Base-by-base conservation (phyloP, 257 asterid genomes). In the Henckelia pumila region DNA sequence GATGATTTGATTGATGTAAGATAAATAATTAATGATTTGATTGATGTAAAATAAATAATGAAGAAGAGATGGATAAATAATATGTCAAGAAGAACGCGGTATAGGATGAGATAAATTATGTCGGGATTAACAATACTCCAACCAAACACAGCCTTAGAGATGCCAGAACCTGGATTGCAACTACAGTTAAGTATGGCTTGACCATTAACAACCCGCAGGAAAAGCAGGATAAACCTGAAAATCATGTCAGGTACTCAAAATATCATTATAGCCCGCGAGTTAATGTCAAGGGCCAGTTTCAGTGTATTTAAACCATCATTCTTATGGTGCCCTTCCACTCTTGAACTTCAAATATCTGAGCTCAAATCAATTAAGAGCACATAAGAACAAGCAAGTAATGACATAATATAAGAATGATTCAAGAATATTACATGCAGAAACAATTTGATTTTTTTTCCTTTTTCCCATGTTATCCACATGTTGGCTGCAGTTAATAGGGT, bases 251-350 rank as follows among this genome's bases (percentile, higher is more conserved):
- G 26, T 32, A 22, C 5, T 8, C 30, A 11, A 61, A 23, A 44
- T 58, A 57, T 64, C 50, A 72, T 29, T 33, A 21, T 22, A 56
- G 50, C 19, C n/a, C n/a, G 14, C 26, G 26, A 57, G 60, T 47
- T 56, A 40, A 14, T 8, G 14, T 33, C 3, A 32, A 32, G 8
- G 37, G 37, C 55, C 47, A 26, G 25, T 23, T 35, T 35, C n/a
- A n/a, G 67, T 59, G 52, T 29, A 44, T 32, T 25, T 25, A 32
- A 33, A 33, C 29, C 33, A 19, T 17, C 8, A 20, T 35, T 35
- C 52, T 63, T 25, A 56, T 71, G 60, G 22, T 16, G 44, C 30
- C 40, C 62, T 6, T 50, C 47, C n/a, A 17, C 63, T 63, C 67
- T 19, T 58, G 50, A 50, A 65, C 53, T 52, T 28, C 11, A 32